Evolutionary conservation across 805 yeast species (phyloP).

Genomic region (Saccharomycopsis synnaedendra): DNA sequence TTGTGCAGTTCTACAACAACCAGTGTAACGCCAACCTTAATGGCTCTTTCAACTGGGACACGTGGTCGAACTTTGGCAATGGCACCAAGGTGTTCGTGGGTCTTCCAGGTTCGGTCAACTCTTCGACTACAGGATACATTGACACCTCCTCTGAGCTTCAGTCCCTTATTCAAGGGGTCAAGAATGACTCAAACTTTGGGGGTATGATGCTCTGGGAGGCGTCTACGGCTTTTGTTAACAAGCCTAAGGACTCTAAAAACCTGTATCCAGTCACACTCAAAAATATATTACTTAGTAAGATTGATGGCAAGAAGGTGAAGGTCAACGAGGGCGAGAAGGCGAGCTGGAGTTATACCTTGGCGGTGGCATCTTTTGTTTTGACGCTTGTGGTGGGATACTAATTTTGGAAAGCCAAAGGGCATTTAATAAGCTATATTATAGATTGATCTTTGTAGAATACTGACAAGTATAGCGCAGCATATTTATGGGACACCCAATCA

Average conservation of each 20-base stretch:
- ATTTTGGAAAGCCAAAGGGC: too few species aligned
- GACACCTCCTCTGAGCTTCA: conserved; percentile 23
- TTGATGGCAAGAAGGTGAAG: conserved; percentile 2
- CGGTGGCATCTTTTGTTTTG: too few species aligned
- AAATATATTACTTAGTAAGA: conserved; percentile 4
- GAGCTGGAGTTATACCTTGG: too few species aligned
- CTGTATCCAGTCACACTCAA: conserved; percentile 10
- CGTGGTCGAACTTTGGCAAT: conserved; percentile 58
- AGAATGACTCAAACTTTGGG: conserved; percentile 6
- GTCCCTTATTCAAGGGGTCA: conserved; percentile 2
- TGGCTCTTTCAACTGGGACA: conserved; percentile 51
- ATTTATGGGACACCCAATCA: too few species aligned
- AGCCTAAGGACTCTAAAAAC: conserved; percentile 7
- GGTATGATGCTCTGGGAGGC: conserved; percentile 18
- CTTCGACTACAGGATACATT: conserved; percentile 47
- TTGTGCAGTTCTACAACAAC: conserved; percentile 86
- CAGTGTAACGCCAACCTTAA: conserved; percentile 43
- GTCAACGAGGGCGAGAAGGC: background rate
- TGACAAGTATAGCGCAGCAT: too few species aligned
- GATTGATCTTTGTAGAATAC: too few species aligned
- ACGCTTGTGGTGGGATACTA: too few species aligned
- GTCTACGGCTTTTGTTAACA: conserved; percentile 9
- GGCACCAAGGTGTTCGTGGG: conserved; percentile 55
- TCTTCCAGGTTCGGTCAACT: conserved; percentile 57
- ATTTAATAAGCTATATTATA: too few species aligned